Percentiles rank a stretch among this genome's conserved stretches.
Evolutionary conservation across 2,329 filamentous ascomycete species (phyloP).

Genomic region (Diplodia corticola): DNA sequence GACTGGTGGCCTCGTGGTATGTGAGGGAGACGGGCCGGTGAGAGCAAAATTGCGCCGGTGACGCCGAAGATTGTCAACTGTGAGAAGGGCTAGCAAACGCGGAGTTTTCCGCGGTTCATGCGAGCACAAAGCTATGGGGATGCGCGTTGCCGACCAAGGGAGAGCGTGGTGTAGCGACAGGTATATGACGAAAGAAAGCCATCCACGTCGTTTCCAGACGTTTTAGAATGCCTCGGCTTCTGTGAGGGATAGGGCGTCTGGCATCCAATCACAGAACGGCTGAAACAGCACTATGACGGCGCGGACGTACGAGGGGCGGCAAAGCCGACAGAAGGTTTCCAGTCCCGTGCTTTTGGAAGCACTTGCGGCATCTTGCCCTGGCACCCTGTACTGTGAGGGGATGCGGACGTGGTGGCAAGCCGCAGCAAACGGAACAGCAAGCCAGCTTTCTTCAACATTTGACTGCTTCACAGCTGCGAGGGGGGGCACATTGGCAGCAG

Average conservation of each 20-base stretch:
- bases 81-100: background rate
- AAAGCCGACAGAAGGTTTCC: conserved; percentile 2
- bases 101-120: conserved; percentile 3
- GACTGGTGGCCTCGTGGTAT: background rate
- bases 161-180: background rate
- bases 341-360: conserved; percentile 11
- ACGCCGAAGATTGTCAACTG: background rate
- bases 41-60: background rate
- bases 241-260: conserved; percentile 10
- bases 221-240: conserved; percentile 18
- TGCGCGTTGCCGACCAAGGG: background rate
- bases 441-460: background rate
- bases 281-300: conserved; percentile 7
- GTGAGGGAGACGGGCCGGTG: conserved; percentile 9
- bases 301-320: background rate
- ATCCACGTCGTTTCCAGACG: background rate
- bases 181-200: conserved; percentile 1
- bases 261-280: background rate
- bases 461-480: background rate
- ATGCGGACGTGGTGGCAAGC: background rate
- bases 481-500: background rate
- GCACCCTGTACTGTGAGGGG: conserved; percentile 9
- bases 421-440: background rate
- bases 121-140: background rate
- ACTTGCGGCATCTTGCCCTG: background rate